A percentile compares a stretch with the other conserved stretches of the same genome.
Conservation (phyloP, 1,284 basidiomycete species). For the Irpex rosettiformis region DNA sequence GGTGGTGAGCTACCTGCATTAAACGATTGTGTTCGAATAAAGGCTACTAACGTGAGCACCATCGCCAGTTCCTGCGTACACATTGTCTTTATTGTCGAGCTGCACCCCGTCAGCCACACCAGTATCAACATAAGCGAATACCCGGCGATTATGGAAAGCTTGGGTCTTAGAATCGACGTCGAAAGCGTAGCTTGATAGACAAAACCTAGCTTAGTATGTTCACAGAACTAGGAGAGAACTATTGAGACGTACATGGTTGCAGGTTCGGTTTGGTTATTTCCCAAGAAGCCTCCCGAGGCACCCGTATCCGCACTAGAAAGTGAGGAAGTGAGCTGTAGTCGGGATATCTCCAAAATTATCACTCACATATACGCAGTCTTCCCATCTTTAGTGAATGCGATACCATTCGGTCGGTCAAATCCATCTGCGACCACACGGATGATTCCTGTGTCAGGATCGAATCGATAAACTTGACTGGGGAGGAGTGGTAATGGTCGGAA, state of each 20-base stretch:
- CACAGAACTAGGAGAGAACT: too few relatives aligned
- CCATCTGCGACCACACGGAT: constrained; percentile 71
- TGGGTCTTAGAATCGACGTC: constrained; percentile 62
- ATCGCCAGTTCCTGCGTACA: constrained; percentile 69
- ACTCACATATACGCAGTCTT: constrained; percentile 64
- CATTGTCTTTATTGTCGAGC: constrained; percentile 59
- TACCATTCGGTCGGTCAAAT: constrained; percentile 60
- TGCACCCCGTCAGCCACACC: constrained; percentile 63
- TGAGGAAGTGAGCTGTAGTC: not conserved
- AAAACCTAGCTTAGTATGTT: too few relatives aligned
- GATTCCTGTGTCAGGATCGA: constrained; percentile 59
- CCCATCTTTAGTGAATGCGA: constrained; percentile 68
- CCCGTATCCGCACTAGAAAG: constrained; percentile 52
- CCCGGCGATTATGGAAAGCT: constrained; percentile 57
- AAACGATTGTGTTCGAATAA: constrained; percentile 5
- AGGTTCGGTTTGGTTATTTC: constrained; percentile 59
- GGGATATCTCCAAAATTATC: not conserved
- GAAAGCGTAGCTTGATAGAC: constrained; percentile 59
- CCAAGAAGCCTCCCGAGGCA: constrained; percentile 41
- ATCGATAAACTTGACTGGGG: constrained; percentile 72
- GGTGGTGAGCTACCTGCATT: not conserved
- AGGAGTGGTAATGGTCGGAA: constrained; percentile 65
- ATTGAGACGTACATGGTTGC: constrained; percentile 60
- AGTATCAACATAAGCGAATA: constrained; percentile 69
- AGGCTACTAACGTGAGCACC: constrained; percentile 54